Evolutionary conservation across 768 basidiomycete species (phyloP).

Genomic region (Paxillus rubicundulus): DNA sequence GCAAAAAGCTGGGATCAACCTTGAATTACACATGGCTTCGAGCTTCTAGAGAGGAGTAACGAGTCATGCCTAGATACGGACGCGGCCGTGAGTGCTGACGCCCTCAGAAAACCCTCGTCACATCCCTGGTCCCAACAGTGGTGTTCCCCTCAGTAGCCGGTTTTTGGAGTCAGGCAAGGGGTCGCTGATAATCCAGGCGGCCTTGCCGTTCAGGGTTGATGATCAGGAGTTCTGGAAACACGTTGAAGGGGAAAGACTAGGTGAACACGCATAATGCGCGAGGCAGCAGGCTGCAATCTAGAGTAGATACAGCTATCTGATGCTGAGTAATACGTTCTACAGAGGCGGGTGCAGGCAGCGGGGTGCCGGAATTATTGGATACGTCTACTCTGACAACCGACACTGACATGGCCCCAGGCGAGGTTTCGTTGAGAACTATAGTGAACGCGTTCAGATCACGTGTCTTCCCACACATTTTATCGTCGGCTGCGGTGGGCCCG

Average conservation of each 20-base stretch:
- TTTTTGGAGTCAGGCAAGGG: background rate
- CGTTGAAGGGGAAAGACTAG: slow-evolving; percentile 11
- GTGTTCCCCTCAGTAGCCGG: no score
- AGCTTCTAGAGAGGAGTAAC: background rate
- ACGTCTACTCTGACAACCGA: background rate
- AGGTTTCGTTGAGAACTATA: background rate
- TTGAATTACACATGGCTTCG: background rate
- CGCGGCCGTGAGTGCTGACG: background rate
- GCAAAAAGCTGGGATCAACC: background rate
- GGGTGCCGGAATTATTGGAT: background rate
- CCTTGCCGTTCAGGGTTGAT: slow-evolving; percentile 8
- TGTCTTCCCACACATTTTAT: slow-evolving; percentile 4
- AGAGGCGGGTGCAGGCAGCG: background rate
- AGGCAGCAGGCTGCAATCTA: slow-evolving; percentile 17
- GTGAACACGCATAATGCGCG: slow-evolving; percentile 24
- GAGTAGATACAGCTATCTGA: background rate
- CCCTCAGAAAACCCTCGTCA: background rate
- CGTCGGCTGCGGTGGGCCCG: background rate
- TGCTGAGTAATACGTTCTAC: background rate
- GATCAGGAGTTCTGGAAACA: slow-evolving; percentile 10
- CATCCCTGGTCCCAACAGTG: background rate
- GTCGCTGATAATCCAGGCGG: background rate
- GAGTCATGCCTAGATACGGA: background rate
- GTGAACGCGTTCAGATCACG: slow-evolving; percentile 13
- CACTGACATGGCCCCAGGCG: background rate